Conservation (phyloP, 345 rosid genomes). For the Acer saccharum region DNA sequence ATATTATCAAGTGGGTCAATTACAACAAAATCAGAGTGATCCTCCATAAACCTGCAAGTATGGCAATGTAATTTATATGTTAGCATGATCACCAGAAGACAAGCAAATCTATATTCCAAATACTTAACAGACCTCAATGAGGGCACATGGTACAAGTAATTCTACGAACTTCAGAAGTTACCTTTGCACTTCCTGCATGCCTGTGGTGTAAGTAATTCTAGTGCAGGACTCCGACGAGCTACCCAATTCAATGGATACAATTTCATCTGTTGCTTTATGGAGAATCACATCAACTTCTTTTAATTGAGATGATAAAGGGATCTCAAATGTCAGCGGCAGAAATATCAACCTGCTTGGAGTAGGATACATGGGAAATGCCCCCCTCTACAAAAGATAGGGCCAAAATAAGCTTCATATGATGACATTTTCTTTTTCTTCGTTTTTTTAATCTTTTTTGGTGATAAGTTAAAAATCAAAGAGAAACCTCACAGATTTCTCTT, state of each 20-base stretch:
- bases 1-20: conserved; percentile 74
- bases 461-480: neutral
- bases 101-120: neutral
- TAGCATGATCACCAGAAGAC: neutral
- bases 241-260: conserved; percentile 59
- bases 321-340: conserved; percentile 70
- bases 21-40: conserved; percentile 41
- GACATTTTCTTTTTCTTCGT: neutral
- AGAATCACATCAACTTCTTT: conserved; percentile 68
- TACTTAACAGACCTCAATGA: neutral
- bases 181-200: conserved; percentile 83
- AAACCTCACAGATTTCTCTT: neutral
- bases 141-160: neutral
- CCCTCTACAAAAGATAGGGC: conserved; percentile 58
- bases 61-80: conserved; percentile 3
- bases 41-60: conserved; percentile 56
- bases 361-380: conserved; percentile 82
- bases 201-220: conserved; percentile 57
- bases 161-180: conserved; percentile 27
- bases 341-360: conserved; percentile 75
- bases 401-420: conserved; percentile 18
- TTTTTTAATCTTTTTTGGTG: neutral
- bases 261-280: conserved; percentile 96
- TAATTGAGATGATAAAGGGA: conserved; percentile 68
- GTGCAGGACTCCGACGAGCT: conserved; percentile 40